Evolutionary conservation across 202 grass and related monocot species (phyloP).

Genomic region (Tripidium arundinaceum): DNA sequence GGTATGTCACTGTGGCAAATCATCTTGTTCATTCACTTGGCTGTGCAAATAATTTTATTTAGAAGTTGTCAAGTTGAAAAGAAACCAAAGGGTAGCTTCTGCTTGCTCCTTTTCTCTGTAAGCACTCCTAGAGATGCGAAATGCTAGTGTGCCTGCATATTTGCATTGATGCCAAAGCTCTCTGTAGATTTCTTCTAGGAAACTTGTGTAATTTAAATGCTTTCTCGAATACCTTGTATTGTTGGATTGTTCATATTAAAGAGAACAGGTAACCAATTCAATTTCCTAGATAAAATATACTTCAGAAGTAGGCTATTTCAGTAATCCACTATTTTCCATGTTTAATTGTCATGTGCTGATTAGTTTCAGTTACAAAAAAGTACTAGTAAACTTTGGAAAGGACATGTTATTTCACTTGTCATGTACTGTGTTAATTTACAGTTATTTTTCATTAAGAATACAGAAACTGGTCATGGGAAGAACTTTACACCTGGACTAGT

Average conservation of each 20-base stretch:
- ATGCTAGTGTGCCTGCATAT: background rate
- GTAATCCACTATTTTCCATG: background rate
- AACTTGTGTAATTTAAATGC: background rate
- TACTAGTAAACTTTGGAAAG: background rate
- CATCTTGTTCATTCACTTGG: background rate
- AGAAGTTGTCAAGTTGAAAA: background rate
- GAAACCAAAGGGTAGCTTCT: background rate
- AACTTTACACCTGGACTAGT: background rate
- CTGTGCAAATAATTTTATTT: background rate
- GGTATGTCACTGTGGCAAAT: background rate
- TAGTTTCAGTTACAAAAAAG: background rate
- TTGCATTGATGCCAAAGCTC: background rate
- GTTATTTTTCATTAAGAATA: background rate
- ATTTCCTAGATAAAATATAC: background rate
- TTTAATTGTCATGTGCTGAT: background rate
- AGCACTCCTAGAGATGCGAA: background rate
- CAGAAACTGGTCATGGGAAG: background rate
- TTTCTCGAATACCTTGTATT: background rate
- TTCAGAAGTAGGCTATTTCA: background rate
- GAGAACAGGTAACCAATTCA: background rate
- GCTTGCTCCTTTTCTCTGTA: background rate
- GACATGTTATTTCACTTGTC: background rate
- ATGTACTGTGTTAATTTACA: background rate
- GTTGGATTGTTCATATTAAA: background rate
- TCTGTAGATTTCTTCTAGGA: background rate